Conservation (phyloP, 768 basidiomycete species). For the Coprinopsis marcescibilis region DNA sequence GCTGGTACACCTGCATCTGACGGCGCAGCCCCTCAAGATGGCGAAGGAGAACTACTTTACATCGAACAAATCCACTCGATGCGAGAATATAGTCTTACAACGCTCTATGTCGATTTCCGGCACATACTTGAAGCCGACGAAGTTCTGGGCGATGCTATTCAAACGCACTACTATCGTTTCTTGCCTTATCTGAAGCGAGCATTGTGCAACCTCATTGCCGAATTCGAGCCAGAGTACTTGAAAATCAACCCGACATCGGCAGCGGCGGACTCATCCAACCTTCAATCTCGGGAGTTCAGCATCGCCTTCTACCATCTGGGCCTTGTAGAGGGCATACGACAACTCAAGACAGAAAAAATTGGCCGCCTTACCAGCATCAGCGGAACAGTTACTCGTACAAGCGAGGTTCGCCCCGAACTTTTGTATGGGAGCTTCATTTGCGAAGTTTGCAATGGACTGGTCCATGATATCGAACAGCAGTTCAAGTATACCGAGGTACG, state of each 20-base stretch:
- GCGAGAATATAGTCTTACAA: slow-evolving; percentile 91
- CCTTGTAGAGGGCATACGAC: slow-evolving; percentile 90
- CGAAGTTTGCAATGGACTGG: slow-evolving; percentile 77
- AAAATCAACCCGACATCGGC: slow-evolving; percentile 92
- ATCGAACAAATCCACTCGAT: slow-evolving; percentile 92
- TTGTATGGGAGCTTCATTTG: slow-evolving; percentile 92
- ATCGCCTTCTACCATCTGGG: slow-evolving; percentile 95
- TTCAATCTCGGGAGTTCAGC: slow-evolving; percentile 89
- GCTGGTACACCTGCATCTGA: slow-evolving; percentile 79
- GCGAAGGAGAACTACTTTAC: slow-evolving; percentile 69
- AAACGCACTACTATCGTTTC: slow-evolving; percentile 95
- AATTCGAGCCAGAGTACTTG: slow-evolving; percentile 90
- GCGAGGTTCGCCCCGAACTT: slow-evolving; percentile 94
- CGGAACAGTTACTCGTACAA: slow-evolving; percentile 95
- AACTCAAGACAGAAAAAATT: slow-evolving; percentile 88
- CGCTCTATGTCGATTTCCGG: slow-evolving; percentile 92
- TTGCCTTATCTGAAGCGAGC: slow-evolving; percentile 91
- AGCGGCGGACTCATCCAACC: slow-evolving; percentile 78
- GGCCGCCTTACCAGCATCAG: slow-evolving; percentile 93
- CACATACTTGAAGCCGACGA: slow-evolving; percentile 90
- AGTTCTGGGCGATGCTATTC: slow-evolving; percentile 88
- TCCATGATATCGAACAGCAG: slow-evolving; percentile 95
- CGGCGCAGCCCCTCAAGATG: slow-evolving; percentile 48
- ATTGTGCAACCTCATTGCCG: slow-evolving; percentile 81
- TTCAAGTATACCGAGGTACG: slow-evolving; percentile 98